A percentile compares a stretch with the other conserved stretches of the same genome.
phyloP scores from a whole-genome alignment of 1,284 basidiomycete species.

The Ceratobasidium sp. region DNA sequence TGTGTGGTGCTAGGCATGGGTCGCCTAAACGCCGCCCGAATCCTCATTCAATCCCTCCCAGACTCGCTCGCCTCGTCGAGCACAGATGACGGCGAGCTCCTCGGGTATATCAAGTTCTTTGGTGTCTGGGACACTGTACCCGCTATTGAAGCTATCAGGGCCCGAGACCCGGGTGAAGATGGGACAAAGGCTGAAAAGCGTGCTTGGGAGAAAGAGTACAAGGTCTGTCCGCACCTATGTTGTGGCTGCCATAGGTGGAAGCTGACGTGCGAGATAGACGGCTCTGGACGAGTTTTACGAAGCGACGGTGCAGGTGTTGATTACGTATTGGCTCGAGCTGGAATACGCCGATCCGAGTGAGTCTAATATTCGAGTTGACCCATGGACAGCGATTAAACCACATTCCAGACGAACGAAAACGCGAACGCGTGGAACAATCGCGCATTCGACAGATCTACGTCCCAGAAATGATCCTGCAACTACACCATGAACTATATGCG shows the following conservation, averaged over 20 bases:
- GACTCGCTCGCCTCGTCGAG: conserved; percentile 60
- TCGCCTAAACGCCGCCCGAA: conserved; percentile 77
- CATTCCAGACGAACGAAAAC: conserved; percentile 62
- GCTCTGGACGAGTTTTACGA: conserved; percentile 59
- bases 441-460: conserved; percentile 91
- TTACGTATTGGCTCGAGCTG: conserved; percentile 63
- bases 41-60: conserved; percentile 76
- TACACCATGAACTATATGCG: conserved; percentile 81
- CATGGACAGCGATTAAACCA: not conserved
- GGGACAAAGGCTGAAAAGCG: conserved; percentile 61
- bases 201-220: conserved; percentile 75
- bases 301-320: conserved; percentile 59
- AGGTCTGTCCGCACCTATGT: conserved; percentile 58
- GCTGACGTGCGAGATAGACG: conserved; percentile 47
- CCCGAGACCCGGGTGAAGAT: conserved; percentile 66
- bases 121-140: conserved; percentile 74
- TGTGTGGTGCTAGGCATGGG: conserved; percentile 70
- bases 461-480: conserved; percentile 89
- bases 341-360: conserved; percentile 45
- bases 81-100: conserved; percentile 74
- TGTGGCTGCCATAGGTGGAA: conserved; percentile 47
- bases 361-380: not conserved
- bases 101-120: conserved; percentile 82
- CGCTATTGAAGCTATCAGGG: conserved; percentile 65
- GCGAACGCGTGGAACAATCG: conserved; percentile 74